Conservation (phyloP, 129 eudicot genomes). For the Helianthus annuus region DNA sequence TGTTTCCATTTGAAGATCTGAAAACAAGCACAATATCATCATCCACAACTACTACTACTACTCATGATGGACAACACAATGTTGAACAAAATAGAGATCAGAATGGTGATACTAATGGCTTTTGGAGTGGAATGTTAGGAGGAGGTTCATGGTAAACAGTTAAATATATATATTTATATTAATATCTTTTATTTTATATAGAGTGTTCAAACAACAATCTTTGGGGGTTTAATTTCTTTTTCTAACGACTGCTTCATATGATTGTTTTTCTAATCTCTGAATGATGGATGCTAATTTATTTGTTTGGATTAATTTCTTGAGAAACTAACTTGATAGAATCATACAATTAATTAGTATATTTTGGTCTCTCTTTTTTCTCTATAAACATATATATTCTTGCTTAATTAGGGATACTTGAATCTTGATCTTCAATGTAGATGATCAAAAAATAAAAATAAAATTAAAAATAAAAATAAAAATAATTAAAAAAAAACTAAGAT, state of each 20-base stretch:
- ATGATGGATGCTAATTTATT: conserved; percentile 39
- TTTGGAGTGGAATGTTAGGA: conserved; percentile 81
- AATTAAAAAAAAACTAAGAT: no score
- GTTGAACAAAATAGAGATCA: conserved; percentile 47
- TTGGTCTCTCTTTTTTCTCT: conserved; percentile 30
- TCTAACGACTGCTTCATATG: conserved; percentile 11
- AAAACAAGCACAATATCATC: conserved; percentile 49
- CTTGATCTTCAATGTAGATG: no score
- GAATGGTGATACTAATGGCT: conserved; percentile 64
- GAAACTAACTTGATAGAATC: conserved; percentile 46
- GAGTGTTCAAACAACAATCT: conserved; percentile 18
- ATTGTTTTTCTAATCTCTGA: conserved; percentile 19
- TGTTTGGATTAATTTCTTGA: conserved; percentile 38
- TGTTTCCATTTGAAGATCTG: conserved; percentile 81
- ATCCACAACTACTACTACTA: not conserved
- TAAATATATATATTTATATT: not conserved
- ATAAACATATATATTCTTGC: conserved; percentile 3
- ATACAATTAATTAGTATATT: conserved; percentile 9
- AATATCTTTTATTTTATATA: conserved; percentile 19
- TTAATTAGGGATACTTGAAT: not conserved
- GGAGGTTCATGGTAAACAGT: conserved; percentile 68
- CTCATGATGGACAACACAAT: conserved; percentile 20
- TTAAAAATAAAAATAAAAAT: no score
- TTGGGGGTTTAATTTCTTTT: conserved; percentile 29
- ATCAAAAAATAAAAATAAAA: no score